Percentiles rank a stretch among this genome's conserved stretches.
Conservation (phyloP, 2,329 filamentous ascomycete genomes). For the Fusarium sacchari region DNA sequence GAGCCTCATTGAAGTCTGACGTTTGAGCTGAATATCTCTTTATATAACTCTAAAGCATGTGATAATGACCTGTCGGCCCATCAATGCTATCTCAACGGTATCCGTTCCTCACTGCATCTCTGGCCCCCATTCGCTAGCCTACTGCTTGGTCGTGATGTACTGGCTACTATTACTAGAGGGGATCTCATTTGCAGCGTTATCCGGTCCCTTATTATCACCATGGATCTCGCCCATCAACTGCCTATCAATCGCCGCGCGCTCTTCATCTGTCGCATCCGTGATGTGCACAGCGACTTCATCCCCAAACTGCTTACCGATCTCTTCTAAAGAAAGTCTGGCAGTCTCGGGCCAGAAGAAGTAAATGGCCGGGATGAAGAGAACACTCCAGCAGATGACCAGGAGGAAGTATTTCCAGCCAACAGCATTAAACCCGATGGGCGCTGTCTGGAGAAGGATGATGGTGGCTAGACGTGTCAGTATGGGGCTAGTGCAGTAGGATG, state of each 20-base stretch:
- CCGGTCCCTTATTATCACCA: background rate
- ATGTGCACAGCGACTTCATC: conserved; percentile 61
- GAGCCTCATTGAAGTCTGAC: rapidly evolving
- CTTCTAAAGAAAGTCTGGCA: conserved; percentile 52
- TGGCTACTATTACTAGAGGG: conserved; percentile 19
- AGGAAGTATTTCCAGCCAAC: conserved; percentile 63
- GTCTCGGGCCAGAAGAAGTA: conserved; percentile 49
- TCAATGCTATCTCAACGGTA: background rate
- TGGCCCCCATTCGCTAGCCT: background rate
- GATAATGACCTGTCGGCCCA: rapidly evolving
- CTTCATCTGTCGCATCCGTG: conserved; percentile 53
- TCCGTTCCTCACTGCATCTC: rapidly evolving
- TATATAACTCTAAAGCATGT: rapidly evolving
- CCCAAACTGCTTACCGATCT: conserved; percentile 52
- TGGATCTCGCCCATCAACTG: background rate
- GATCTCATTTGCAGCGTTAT: background rate
- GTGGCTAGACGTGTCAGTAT: conserved; percentile 37
- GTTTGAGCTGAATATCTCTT: rapidly evolving
- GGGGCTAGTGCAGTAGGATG: rapidly evolving
- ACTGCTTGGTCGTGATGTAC: background rate
- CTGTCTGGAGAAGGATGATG: conserved; percentile 59
- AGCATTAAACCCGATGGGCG: conserved; percentile 49
- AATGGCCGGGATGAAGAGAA: conserved; percentile 45
- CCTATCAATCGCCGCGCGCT: conserved; percentile 19
- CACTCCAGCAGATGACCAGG: conserved; percentile 56